Base-by-base conservation (phyloP, 140 eudicot species). In the Ambrosia hybrid region DNA sequence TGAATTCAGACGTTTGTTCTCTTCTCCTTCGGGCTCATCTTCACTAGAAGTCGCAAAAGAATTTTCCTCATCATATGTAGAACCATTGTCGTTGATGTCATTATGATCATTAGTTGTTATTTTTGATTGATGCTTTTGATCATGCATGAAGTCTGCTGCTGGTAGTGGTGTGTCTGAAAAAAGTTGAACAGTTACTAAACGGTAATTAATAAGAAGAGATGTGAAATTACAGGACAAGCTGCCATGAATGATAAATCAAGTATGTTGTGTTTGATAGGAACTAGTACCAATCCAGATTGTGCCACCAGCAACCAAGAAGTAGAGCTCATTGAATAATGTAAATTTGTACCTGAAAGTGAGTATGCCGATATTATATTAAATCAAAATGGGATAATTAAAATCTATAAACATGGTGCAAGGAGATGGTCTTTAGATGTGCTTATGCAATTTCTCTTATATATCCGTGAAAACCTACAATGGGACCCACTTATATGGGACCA, bases 301-400 rank as follows among this genome's bases (percentile, higher is more conserved):
- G 59, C 99, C 99, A 57, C 99, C 99, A 55, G 96, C 89, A 66
- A 94, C 99, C 84, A 94, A 74, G 81, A 94, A 94, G 83, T 94
- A 94, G 70, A 94, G 90, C 84, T 94, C 99, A 21, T 94, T 94
- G 73, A 94, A 94, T 77, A 94, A 82, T 41, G 99, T 94, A 73
- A 94, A 94, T 49, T 88, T 94, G 84, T 94, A 94, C 99, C 99
- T 94, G 88, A 58, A 65, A 51, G 30, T 37, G 38, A 73, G 12
- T 38, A 71, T 9, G 75, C n/a, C 63, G 38, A 60, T 10, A 70
- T 3, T 37, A 5, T 56, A 16, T 39, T 38, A 37, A 57, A 3
- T 43, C 26, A 21, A 38, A 69, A 53, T n/a, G 33, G 3, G 61
- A 30, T 21, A 21, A 57, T 21, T 5, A 17, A 13, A 8, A 1